Evolutionary conservation across 2,329 filamentous ascomycete species (phyloP).

Genomic region (Apiospora rasikravindrae): DNA sequence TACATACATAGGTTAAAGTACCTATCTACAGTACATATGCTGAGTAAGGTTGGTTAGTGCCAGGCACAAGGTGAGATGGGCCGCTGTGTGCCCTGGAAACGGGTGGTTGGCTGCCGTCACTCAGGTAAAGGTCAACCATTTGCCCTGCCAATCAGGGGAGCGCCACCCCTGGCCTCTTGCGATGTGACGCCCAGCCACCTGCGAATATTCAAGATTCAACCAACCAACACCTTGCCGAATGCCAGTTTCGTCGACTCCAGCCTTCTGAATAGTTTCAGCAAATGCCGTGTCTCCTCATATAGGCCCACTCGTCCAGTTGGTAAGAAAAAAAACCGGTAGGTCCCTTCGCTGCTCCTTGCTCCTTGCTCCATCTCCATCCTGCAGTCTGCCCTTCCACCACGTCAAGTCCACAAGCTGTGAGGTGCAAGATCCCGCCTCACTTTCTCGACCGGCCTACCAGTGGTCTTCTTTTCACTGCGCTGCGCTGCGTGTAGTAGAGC

Average conservation of each 20-base stretch:
- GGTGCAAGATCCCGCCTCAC: conserved; percentile 1
- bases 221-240: not conserved
- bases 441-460: not conserved
- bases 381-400: not conserved
- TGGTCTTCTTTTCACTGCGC: not conserved
- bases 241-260: conserved; percentile 12
- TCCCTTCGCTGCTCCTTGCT: not conserved
- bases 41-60: not conserved
- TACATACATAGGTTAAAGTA: too few species aligned
- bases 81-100: not conserved
- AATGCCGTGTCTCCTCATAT: conserved; percentile 8
- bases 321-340: not conserved
- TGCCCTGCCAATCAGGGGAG: not conserved
- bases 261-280: conserved; percentile 17
- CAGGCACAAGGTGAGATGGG: not conserved
- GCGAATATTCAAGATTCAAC: not conserved
- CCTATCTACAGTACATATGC: not conserved
- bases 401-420: conserved; percentile 5
- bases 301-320: not conserved
- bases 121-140: not conserved
- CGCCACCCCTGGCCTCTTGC: not conserved
- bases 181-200: conserved; percentile 2
- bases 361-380: not conserved
- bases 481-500: not conserved
- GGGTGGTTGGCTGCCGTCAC: conserved; percentile 8